Evolutionary conservation across 2,329 filamentous ascomycete species (phyloP), one percentile per base, ranked within the genome.

Genomic region (Penicillium sp.): DNA sequence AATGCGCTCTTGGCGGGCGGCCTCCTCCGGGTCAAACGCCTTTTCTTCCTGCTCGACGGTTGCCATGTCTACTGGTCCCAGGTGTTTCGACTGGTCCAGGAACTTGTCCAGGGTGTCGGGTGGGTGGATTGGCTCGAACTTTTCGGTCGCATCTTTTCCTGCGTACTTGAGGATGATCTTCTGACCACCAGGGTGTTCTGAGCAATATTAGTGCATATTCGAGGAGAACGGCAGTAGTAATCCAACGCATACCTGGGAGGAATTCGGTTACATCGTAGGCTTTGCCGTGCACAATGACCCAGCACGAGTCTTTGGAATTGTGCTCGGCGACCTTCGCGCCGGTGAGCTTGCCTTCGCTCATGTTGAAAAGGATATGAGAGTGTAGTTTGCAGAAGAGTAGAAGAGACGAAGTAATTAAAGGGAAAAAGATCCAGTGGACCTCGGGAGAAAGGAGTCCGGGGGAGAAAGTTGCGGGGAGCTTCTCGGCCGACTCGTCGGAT

Each of bases 131-230:
- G 91, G 91, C 45, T 95, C 91, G 75, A 90, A 97, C 69, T 91
- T 91, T 72, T 92, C 89, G 35, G 91, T 95, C 37, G 91, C 91
- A 80, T 97, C 92, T 80, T 93, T 95, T 67, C 92, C 91, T 30
- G 92, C 92, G 77, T 97, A 96, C 78, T 96, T 96, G 62, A 99
- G 83, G 68, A 99, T 97, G 73, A 97, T 95, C 71, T 93, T 94
- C 63, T 86, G 82, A 36, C 90, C 92, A 58, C 92, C 92, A 25
- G 92, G 92, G 69, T 96, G 91, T 73, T 96, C 90, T 86, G 64
- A 16, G 16, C 4, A 26, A 9, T 22, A 41, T 61, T 35, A 59
- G 43, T 26, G 30, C 2, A 30, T 3, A 19, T 48, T 26, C 26
- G 26, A 31, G 35, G 9, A 6, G 36, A 25, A 19, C 0, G 9